Base-by-base conservation (phyloP, 176 grass and related monocot species). In the Ananas comosus region DNA sequence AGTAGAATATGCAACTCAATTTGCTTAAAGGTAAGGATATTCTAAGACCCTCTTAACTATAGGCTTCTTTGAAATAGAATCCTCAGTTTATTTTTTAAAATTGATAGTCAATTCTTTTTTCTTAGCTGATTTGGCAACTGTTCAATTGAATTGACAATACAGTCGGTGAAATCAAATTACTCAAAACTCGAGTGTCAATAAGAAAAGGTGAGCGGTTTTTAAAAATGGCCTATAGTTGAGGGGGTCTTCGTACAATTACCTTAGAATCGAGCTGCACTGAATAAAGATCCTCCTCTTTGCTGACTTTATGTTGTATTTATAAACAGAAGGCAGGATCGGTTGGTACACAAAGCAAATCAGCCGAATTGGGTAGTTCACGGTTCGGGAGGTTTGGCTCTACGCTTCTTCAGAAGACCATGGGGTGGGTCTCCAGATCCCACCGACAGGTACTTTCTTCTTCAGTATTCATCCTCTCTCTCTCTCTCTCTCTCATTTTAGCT, bases 331-430 rank as follows among this genome's bases (percentile, higher is more conserved):
- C 81, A 33, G 72, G 52, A 78, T 78, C 81, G 10, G 79, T 81
- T 71, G 73, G 77, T 61, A 56, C 72, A 22, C 87, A 88, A 70
- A 85, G 29, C 63, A 82, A 72, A 80, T 69, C 69, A 70, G 75
- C 80, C 50, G 77, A 66, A 59, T 71, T 79, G 0, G 86, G 92
- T 21, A 65, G 79, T 77, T 99, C 94, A 64, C 80, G 89, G 21
- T 88, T 99, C 82, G 94, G 94, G 72, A 83, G 86, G 79, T 72
- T 99, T 53, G 80, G 92, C 24, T 87, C 87, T 56, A 83, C 76
- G 49, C 68, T 96, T 69, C 33, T 77, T 70, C 90, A 91, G 59
- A 99, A 90, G 68, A 92, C 89, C 54, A 87, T 99, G 69, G 89
- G 73, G 33, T 82, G 91, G 66, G 83, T 93, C 29, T 87, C 89